These are phyloP conservation scores for Suhomyces emberorum DNA, from an alignment of 805 yeast genomes.

Conservation along the genomic window DNA sequence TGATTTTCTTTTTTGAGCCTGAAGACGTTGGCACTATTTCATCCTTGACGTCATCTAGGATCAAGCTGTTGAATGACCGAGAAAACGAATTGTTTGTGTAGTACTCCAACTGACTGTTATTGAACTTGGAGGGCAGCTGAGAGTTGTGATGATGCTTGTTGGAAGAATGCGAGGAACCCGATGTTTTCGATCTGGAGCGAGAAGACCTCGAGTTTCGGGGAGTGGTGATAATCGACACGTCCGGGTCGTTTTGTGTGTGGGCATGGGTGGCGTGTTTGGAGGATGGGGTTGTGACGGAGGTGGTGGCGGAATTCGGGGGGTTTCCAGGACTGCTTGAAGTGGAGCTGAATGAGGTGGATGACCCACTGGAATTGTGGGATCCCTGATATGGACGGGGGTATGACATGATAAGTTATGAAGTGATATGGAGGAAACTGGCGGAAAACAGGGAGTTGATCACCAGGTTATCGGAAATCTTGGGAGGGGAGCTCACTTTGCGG, in stretches of 20 bases:
- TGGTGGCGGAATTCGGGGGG: constrained; percentile 4
- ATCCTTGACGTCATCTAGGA: constrained; percentile 34
- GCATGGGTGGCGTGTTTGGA: not conserved
- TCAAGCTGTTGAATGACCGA: constrained; percentile 41
- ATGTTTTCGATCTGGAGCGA: not conserved
- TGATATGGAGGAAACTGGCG: not conserved
- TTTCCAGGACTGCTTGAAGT: not conserved
- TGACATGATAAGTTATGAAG: constrained; percentile 1
- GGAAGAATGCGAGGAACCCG: not conserved
- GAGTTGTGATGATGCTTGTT: not conserved
- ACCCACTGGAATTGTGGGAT: not conserved
- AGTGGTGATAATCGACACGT: not conserved
- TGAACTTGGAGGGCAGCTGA: constrained; percentile 6
- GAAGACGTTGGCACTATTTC: constrained; percentile 7
- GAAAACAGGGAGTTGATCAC: not conserved
- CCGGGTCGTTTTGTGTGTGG: too few species aligned
- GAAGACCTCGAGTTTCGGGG: not conserved
- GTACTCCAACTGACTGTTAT: constrained; percentile 21
- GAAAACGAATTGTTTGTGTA: constrained; percentile 40
- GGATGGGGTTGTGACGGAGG: constrained; percentile 8
- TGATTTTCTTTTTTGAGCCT: constrained; percentile 17
- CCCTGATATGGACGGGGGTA: constrained; percentile 3
- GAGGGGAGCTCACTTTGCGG: too few species aligned
- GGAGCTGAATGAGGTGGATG: not conserved
- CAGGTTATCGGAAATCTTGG: too few species aligned